Conservation (phyloP, 2,329 filamentous ascomycete species). For the Pseudocercospora cruenta region DNA sequence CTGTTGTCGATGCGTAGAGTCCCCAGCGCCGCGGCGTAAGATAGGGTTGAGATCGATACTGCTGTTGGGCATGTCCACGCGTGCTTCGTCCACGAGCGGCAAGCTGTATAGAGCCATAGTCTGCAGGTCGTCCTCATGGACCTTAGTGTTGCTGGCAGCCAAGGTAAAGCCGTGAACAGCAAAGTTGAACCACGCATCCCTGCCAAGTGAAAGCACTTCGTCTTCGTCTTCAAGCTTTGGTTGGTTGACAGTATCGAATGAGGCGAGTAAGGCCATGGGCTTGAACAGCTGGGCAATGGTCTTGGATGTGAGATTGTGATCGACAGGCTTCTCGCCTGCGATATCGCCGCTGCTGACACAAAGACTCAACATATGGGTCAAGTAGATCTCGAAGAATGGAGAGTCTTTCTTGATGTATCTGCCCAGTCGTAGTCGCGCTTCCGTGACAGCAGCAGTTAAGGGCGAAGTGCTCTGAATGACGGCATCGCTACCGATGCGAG, state of each 20-base stretch:
- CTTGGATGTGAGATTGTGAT: conserved; percentile 74
- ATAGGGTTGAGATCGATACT: conserved; percentile 97
- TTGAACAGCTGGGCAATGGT: conserved; percentile 87
- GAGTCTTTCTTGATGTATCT: conserved; percentile 69
- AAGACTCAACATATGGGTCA: conserved; percentile 79
- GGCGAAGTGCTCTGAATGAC: conserved; percentile 68
- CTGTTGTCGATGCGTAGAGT: conserved; percentile 75
- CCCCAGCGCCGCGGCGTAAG: conserved; percentile 80
- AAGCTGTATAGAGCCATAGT: conserved; percentile 85
- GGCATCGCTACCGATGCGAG: conserved; percentile 73
- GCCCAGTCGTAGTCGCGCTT: conserved; percentile 79
- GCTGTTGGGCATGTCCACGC: conserved; percentile 87
- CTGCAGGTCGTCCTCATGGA: conserved; percentile 75
- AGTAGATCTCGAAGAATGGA: conserved; percentile 78
- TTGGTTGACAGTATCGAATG: conserved; percentile 55
- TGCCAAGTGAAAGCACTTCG: conserved; percentile 60
- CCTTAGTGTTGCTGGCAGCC: conserved; percentile 71
- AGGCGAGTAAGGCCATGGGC: conserved; percentile 84
- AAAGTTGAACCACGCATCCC: conserved; percentile 98
- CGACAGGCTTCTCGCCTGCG: conserved; percentile 53
- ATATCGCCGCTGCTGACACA: conserved; percentile 90
- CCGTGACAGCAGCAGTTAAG: conserved; percentile 73
- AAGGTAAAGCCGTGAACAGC: conserved; percentile 88
- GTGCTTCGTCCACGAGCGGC: conserved; percentile 83
- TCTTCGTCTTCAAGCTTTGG: conserved; percentile 54